Base-by-base conservation (phyloP, 768 basidiomycete genomes). In the Lanmaoa pseudosensibilis region DNA sequence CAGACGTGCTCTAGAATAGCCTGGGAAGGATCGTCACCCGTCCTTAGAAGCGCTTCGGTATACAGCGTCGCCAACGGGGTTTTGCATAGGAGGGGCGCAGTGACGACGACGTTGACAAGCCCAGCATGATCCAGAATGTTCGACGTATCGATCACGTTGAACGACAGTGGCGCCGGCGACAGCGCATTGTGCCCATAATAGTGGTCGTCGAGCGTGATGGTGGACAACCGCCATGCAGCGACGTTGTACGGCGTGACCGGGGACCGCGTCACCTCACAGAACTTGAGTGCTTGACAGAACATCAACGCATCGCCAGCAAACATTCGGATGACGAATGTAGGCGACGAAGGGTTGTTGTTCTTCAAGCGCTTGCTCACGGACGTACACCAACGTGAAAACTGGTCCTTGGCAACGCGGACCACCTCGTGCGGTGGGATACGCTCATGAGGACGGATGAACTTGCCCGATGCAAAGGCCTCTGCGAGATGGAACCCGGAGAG, bases 141-240 rank as follows among this genome's bases (percentile, higher is more conserved):
- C 0, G 72, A 72, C 6, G 70, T 70, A 9, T 72, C 70, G 19
- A 72, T 72, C 16, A 70, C 65, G 21, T 72, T 61, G 55, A 74
- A 72, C 11, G 56, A 62, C n/a, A 61, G 25, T 4, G 70, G 70
- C 1, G 70, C 70, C 0, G 47, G 52, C 6, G 50, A 60, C 1
- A 11, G 18, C 1, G 59, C 54, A 19, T 33, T 21, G 11, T 13
- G 36, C 1, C 66, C 61, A 40, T 72, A 74, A 6, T 25, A 49
- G 9, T 45, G 44, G 19, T 52, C 45, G 25, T 71, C 67, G 16
- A 72, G 54, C 4, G 51, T 48, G 43, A 72, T 60, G 2, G 49
- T 65, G 10, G 65, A 54, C 34, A 53, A 32, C 15, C 43, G 62
- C 72, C 72, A 73, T 1, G 62, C 52, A 6, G 68, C 60, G 36